Conservation (phyloP, 2,329 filamentous ascomycete genomes). For the Botrytis medusae region DNA sequence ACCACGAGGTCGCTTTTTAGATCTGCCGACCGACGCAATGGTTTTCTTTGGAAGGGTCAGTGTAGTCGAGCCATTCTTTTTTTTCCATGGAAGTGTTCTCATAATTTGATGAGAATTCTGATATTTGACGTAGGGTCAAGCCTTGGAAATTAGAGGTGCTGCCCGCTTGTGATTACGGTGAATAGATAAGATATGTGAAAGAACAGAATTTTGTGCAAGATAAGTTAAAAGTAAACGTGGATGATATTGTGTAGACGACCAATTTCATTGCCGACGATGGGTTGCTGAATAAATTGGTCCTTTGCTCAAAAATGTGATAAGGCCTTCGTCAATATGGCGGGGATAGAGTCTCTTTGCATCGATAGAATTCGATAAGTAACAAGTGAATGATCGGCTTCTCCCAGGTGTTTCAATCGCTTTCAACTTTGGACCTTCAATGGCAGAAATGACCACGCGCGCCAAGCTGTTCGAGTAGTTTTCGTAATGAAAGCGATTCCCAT, state of each 20-base stretch:
- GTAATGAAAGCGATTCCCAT: background rate
- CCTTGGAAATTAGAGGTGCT: background rate
- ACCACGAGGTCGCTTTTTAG: constrained; percentile 27
- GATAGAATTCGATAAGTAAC: background rate
- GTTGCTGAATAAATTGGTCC: background rate
- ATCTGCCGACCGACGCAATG: constrained; percentile 1
- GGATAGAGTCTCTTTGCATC: background rate
- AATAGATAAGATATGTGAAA: background rate
- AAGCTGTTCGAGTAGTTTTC: background rate
- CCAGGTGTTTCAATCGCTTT: background rate
- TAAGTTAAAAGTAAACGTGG: background rate
- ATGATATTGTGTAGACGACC: background rate
- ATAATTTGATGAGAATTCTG: constrained; percentile 23
- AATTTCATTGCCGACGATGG: background rate
- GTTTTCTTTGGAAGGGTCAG: constrained; percentile 17
- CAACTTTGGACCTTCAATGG: background rate
- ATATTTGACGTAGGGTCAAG: background rate
- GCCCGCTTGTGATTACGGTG: background rate
- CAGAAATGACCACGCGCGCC: background rate
- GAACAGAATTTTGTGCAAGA: background rate
- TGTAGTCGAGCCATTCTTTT: constrained; percentile 18
- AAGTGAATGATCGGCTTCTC: background rate
- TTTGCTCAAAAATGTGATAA: background rate
- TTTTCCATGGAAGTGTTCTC: constrained; percentile 36
- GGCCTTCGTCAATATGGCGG: background rate